phyloP scores from a whole-genome alignment of 352 stramenopile genomes.

The Pythium grandisporangium region DNA sequence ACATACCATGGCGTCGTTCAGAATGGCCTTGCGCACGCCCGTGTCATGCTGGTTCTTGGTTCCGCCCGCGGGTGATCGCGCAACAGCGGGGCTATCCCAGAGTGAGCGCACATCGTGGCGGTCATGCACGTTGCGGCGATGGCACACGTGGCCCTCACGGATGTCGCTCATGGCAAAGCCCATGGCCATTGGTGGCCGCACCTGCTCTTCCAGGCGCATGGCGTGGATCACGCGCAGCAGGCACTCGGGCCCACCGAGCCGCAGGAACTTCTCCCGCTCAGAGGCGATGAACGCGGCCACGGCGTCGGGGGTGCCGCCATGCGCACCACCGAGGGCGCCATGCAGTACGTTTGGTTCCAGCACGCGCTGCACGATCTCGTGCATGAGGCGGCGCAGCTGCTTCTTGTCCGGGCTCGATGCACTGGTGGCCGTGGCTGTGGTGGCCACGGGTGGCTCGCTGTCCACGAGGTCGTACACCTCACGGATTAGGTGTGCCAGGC shows the following conservation, averaged over 20 bases:
- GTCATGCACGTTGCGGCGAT: constrained; percentile 16
- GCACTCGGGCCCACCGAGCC: constrained; percentile 62
- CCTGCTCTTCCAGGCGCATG: constrained; percentile 46
- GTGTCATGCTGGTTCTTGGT: constrained; percentile 36
- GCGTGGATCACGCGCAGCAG: constrained; percentile 63
- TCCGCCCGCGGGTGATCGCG: background rate
- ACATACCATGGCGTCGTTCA: constrained; percentile 66
- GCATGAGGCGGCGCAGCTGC: constrained; percentile 44
- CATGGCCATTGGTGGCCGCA: constrained; percentile 1
- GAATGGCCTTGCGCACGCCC: constrained; percentile 34
- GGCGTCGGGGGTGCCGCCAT: constrained; percentile 7
- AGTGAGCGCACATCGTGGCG: constrained; percentile 46
- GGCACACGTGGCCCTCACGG: constrained; percentile 13
- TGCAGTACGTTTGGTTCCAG: constrained; percentile 58
- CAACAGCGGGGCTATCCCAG: constrained; percentile 32
- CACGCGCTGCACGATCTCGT: constrained; percentile 64
- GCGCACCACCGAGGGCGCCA: constrained; percentile 4
- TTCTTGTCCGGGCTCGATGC: constrained; percentile 37
- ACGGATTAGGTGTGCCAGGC: constrained; percentile 42
- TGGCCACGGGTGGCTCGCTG: too few relatives aligned
- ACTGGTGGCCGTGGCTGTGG: too few relatives aligned
- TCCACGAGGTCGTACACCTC: constrained; percentile 64
- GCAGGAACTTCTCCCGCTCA: constrained; percentile 62
- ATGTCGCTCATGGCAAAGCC: constrained; percentile 3
- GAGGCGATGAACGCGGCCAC: constrained; percentile 24